Evolutionary conservation across 2,329 filamentous ascomycete genomes (phyloP), one percentile per base, ranked within the genome.

Genomic region (Anisogramma anomala): DNA sequence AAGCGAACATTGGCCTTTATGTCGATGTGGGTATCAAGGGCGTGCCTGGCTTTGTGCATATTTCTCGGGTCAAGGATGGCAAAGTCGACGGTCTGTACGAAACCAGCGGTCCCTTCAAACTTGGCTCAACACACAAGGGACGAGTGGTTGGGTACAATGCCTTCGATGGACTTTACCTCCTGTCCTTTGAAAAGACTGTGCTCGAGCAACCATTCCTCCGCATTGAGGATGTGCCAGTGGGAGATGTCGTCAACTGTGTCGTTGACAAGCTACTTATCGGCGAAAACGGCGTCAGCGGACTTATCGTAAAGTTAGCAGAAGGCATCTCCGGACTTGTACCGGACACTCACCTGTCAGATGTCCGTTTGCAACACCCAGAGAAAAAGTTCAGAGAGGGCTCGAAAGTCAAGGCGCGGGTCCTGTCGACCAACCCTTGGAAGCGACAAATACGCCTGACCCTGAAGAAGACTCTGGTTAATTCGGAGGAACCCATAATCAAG

Each of bases 391-490:
- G 83, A 46, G 84, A 89, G 58, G 87, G 87, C 1, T 75, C 84
- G 60, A 75, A 81, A 39, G 79, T 98, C 48, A 94, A 84, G 51
- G 83, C 84, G 15, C 75, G 89, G 46, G 84, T 98, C 19, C 65
- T 98, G 20, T 93, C 86, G 0, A 82, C 79, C 13, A 77, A 95
- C 53, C 62, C 76, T 2, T 71, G 74, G 37, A 89, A 82, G 63
- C 79, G 80, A 44, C 82, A 87, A 55, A 72, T 96, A 50, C 81
- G 84, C 23, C 70, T 98, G 49, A 96, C 91, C 0, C 60, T 98
- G 51, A 98, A 96, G 69, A 98, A 96, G 66, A 84, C 84, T 1
- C 68, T 98, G 14, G 77, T 98, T 50, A 94, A 95, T 61, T 91
- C 85, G 0, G 88, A 95, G 42, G 74, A 79, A 1, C 67, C 78